A percentile compares a stretch with the other conserved stretches of the same genome.
These are phyloP conservation scores for Teunomyces lycoperdinae DNA, from an alignment of 805 yeast genomes.

Conservation along the genomic window DNA sequence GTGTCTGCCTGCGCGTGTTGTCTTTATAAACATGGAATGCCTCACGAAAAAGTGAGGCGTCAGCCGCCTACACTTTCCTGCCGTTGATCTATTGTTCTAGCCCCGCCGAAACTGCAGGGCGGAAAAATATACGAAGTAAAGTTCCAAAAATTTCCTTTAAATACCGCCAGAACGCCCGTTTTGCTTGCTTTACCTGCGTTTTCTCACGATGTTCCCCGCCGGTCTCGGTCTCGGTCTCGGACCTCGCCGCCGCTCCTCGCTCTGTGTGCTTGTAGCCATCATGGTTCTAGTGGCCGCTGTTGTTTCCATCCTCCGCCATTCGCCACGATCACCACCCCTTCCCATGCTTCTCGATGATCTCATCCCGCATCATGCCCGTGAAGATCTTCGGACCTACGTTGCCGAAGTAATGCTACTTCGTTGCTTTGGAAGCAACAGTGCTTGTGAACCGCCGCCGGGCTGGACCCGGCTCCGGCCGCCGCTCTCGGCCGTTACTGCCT, in stretches of 20 bases:
- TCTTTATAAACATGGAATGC: neutral
- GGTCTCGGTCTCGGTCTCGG: too few relatives aligned
- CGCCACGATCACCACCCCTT: conserved; percentile 6
- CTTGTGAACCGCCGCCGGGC: conserved; percentile 1
- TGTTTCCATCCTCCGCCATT: conserved; percentile 10
- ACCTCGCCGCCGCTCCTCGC: neutral
- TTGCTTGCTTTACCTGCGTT: too few relatives aligned
- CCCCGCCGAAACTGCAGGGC: neutral
- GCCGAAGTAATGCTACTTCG: too few relatives aligned
- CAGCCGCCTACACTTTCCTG: neutral
- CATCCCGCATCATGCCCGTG: too few relatives aligned
- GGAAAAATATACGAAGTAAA: neutral
- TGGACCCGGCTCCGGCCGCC: conserved; percentile 11
- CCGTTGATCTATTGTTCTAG: neutral
- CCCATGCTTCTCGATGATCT: neutral
- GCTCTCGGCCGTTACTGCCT: conserved; percentile 4
- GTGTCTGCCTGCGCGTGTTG: too few relatives aligned
- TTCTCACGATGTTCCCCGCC: too few relatives aligned
- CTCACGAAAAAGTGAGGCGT: neutral
- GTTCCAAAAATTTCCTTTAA: too few relatives aligned
- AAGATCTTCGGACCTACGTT: too few relatives aligned
- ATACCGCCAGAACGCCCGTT: neutral
- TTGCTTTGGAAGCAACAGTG: too few relatives aligned
- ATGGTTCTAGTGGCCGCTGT: neutral
- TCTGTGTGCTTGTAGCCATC: neutral